Conservation (phyloP, 495 filamentous ascomycete species). For the Xylaria bambusicola region DNA sequence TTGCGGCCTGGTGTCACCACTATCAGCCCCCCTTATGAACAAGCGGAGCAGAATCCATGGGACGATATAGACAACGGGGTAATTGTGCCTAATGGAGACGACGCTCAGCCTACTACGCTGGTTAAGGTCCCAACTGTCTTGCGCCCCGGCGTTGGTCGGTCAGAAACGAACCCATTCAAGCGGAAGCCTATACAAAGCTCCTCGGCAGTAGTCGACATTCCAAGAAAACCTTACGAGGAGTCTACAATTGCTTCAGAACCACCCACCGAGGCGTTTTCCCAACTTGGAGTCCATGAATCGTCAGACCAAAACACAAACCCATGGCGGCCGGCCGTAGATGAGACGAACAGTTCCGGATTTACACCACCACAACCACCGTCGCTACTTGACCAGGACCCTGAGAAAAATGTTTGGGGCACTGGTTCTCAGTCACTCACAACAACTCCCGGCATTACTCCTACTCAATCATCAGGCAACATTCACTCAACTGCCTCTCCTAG, state of each 20-base stretch:
- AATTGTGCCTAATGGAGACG: constrained; percentile 19
- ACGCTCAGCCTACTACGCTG: constrained; percentile 18
- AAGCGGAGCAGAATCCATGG: constrained; percentile 33
- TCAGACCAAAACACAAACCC: constrained; percentile 48
- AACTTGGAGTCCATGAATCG: constrained; percentile 39
- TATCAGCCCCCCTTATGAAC: constrained; percentile 20
- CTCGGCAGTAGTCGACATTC: background rate
- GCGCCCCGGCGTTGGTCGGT: constrained; percentile 35
- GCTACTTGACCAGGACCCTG: constrained; percentile 32
- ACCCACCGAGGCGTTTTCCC: constrained; percentile 35
- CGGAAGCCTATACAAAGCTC: constrained; percentile 37
- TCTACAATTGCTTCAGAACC: constrained; percentile 16
- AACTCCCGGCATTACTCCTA: constrained; percentile 29
- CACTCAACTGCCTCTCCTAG: background rate
- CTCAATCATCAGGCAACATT: background rate
- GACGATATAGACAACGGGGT: constrained; percentile 20
- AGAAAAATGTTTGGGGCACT: constrained; percentile 40
- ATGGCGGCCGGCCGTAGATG: constrained; percentile 48
- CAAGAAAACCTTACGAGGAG: constrained; percentile 17
- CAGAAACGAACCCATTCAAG: constrained; percentile 58
- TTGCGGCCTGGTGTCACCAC: constrained; percentile 26
- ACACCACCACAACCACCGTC: constrained; percentile 24
- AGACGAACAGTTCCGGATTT: constrained; percentile 12
- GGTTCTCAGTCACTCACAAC: constrained; percentile 33
- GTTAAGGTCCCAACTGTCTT: constrained; percentile 35